Base-by-base conservation (phyloP, 805 yeast species). In the Schizosaccharomyces lindneri region DNA sequence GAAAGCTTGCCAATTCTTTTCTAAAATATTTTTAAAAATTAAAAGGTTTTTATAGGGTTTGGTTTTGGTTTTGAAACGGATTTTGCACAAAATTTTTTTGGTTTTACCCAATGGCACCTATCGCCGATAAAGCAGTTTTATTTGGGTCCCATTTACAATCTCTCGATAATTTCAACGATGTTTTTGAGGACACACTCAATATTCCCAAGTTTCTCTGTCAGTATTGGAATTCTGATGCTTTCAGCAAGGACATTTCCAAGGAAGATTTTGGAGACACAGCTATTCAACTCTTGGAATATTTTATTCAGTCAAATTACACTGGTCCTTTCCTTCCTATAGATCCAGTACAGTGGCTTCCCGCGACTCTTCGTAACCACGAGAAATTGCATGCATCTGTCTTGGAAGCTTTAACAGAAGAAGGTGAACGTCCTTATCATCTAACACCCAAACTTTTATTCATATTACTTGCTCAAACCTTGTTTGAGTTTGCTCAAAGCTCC, bases 351-450 rank as follows among this genome's bases (percentile, higher is more conserved):
- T 41, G 43, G 48, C 61, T 59, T 59, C 61, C 61, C 4, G 3
- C 11, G 3, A 11, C 24, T 27, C 11, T 46, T 13, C 51, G 41
- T 32, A 7, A 24, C 17, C 36, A 43, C 15, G 27, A 27, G 4
- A 13, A 19, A 43, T 15, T 46, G 4, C 17, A 41, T 15, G n/a
- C 17, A 9, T 17, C 36, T 15, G 15, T 43, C 17, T 24, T 59
- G 29, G 17, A 41, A 11, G 39, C 21, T 15, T 48, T 59, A 19
- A 39, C 55, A 7, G 55, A n/a, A 24, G 61, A 59, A 15, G 61
- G 61, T 11, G 61, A 59, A 43, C 29, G 48, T 15, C 61, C 61
- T 21, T 59, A 59, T 43, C 55, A 43, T n/a, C 41, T 59, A 2
- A 29, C 61, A 19, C 55, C 61, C 9, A 41, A 43, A 21, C 61